Evolutionary conservation across 371 early-diverging fungal genomes (phyloP).

Genomic region (Syncephalastrum sp.): DNA sequence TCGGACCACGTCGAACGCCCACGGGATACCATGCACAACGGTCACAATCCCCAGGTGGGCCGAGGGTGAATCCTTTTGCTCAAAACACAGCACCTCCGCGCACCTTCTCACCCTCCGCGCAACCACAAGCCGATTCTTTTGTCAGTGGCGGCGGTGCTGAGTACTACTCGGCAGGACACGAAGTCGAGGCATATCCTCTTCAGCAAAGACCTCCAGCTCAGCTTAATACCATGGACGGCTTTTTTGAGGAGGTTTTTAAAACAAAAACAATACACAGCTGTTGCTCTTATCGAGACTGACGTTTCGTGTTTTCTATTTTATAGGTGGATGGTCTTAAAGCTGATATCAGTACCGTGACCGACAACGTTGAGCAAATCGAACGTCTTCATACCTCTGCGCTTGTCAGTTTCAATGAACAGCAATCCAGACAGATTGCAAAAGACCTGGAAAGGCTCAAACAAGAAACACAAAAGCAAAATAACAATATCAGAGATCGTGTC

Average conservation of each 20-base stretch:
- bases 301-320: neutral
- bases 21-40: slow-evolving; percentile 2
- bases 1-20: slow-evolving; percentile 20
- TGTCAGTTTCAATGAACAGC: slow-evolving; percentile 36
- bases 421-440: slow-evolving; percentile 23
- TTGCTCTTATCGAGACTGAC: too few species aligned
- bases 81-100: too few species aligned
- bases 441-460: slow-evolving; percentile 32
- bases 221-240: slow-evolving; percentile 27
- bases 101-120: too few species aligned
- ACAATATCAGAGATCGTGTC: slow-evolving; percentile 26
- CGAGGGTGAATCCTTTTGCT: neutral
- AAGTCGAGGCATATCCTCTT: slow-evolving; percentile 17
- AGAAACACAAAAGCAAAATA: slow-evolving; percentile 29
- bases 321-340: slow-evolving; percentile 34
- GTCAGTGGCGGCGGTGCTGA: too few species aligned
- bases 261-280: neutral
- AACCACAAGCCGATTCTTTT: too few species aligned
- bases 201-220: slow-evolving; percentile 11
- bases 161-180: too few species aligned
- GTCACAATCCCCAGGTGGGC: neutral
- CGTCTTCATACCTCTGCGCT: slow-evolving; percentile 31
- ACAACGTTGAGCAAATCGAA: slow-evolving; percentile 33
- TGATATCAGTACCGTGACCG: slow-evolving; percentile 28
- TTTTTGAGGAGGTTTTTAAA: slow-evolving; percentile 30